phyloP scores from a whole-genome alignment of 768 basidiomycete species.

The Termitomyces sp. region DNA sequence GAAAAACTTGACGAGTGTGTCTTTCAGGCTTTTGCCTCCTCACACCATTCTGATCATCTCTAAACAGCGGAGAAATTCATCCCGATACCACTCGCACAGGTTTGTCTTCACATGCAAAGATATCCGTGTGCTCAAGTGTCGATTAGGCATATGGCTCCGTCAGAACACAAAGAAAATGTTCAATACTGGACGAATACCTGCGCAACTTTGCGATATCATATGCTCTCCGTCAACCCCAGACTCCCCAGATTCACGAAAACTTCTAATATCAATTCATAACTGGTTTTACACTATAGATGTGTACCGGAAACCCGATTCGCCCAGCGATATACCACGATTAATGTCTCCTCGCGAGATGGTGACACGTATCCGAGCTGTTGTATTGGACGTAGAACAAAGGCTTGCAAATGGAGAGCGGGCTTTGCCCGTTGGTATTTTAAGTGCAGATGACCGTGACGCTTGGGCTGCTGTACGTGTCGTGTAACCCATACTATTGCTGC shows the following conservation, averaged over 20 bases:
- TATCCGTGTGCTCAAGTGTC: not conserved
- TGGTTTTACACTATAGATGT: conserved; percentile 78
- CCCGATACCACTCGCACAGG: conserved; percentile 72
- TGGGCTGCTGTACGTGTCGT: conserved; percentile 65
- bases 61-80: conserved; percentile 56
- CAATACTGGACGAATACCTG: conserved; percentile 74
- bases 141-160: conserved; percentile 62
- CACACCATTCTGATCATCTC: conserved; percentile 1
- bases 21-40: not conserved
- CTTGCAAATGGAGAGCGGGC: conserved; percentile 48
- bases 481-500: not conserved
- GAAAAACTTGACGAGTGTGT: conserved; percentile 52
- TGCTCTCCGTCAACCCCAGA: conserved; percentile 40
- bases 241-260: conserved; percentile 45
- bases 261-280: conserved; percentile 69
- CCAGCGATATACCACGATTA: conserved; percentile 21
- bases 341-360: conserved; percentile 36
- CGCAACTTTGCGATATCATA: conserved; percentile 56
- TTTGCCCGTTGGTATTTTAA: conserved; percentile 63
- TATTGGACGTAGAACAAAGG: conserved; percentile 53
- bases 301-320: conserved; percentile 33
- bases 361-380: conserved; percentile 35
- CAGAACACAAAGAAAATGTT: conserved; percentile 58
- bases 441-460: conserved; percentile 72
- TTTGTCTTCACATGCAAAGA: conserved; percentile 16